Conservation (phyloP, 2,329 filamentous ascomycete species). For the Trichoderma semiorbis region DNA sequence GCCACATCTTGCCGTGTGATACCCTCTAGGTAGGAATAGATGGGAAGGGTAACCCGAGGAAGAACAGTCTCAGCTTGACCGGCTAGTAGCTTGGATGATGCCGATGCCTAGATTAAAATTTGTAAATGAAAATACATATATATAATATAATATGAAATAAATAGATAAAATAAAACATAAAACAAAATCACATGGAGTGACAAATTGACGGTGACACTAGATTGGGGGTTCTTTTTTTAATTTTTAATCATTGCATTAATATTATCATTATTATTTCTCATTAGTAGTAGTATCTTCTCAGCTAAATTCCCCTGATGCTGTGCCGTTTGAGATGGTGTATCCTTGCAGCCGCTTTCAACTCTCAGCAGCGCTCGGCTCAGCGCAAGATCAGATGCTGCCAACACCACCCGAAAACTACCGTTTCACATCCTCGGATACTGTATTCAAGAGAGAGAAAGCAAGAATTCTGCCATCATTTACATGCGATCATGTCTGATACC, state of each 20-base stretch:
- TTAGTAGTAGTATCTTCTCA: neutral
- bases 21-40: neutral
- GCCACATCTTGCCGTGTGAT: neutral
- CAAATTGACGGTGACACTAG: neutral
- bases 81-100: neutral
- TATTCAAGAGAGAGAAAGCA: neutral
- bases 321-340: conserved; percentile 10
- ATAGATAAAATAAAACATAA: neutral
- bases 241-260: neutral
- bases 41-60: neutral
- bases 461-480: neutral
- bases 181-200: neutral
- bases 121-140: neutral
- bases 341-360: conserved; percentile 1
- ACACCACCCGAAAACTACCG: neutral
- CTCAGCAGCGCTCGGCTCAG: neutral
- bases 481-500: neutral
- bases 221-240: neutral
- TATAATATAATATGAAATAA: neutral
- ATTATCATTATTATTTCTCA: neutral
- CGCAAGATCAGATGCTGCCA: neutral
- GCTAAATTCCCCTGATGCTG: conserved; percentile 4
- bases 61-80: conserved; percentile 6
- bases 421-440: neutral
- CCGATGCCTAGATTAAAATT: neutral